Conservation (phyloP, 139 green algal species). For the Picochlorum sp. region DNA sequence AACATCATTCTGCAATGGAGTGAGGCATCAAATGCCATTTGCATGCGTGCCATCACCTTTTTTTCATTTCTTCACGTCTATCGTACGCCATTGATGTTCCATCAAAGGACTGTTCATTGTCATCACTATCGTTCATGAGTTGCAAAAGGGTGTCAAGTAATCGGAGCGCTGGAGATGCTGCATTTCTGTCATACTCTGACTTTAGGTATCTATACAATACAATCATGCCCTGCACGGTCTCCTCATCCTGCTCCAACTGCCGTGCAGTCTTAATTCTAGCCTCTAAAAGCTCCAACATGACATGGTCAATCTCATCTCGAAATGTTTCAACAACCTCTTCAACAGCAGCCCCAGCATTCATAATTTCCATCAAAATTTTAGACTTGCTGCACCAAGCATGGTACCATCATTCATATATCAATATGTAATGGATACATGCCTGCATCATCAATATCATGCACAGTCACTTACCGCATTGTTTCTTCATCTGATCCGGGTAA, state of each 20-base stretch:
- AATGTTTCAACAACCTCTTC: background rate
- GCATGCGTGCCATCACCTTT: background rate
- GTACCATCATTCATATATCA: no score
- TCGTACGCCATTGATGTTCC: background rate
- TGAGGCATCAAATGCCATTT: constrained; percentile 2
- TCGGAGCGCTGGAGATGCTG: constrained; percentile 4
- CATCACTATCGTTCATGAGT: background rate
- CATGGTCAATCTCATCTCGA: constrained; percentile 5
- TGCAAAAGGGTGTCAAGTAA: constrained; percentile 7
- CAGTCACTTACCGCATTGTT: no score
- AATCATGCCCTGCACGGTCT: constrained; percentile 1
- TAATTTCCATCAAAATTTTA: constrained; percentile 13
- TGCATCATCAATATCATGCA: no score
- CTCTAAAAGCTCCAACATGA: constrained; percentile 9
- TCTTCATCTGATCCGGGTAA: no score
- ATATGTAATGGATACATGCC: no score
- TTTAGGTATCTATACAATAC: background rate
- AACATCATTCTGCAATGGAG: constrained; percentile 2
- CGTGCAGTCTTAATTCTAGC: background rate
- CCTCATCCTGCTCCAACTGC: background rate
- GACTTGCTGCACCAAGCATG: background rate
- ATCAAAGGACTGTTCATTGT: no score
- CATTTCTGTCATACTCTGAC: constrained; percentile 10
- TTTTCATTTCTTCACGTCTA: background rate
- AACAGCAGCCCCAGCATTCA: constrained; percentile 3